These are phyloP conservation scores for Croton setiger DNA, from an alignment of 441 rosid genomes.

Conservation along the genomic window DNA sequence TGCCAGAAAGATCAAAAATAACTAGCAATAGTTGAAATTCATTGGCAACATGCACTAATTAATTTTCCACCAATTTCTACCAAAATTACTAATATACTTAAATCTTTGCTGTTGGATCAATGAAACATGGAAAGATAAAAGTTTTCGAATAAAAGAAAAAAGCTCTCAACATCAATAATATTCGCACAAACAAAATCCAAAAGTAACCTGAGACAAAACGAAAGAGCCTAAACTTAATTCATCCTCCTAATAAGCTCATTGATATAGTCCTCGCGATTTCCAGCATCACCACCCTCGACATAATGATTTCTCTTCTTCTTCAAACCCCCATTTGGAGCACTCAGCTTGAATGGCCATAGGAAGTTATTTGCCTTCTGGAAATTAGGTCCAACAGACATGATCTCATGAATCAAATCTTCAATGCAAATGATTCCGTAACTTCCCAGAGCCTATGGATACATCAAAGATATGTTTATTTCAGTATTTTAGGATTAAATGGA, in stretches of 20 bases:
- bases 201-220: background rate
- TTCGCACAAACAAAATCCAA: background rate
- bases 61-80: too few relatives aligned
- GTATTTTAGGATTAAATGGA: background rate
- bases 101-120: background rate
- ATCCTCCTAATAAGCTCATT: conserved; percentile 66
- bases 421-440: conserved; percentile 54
- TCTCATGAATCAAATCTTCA: conserved; percentile 71
- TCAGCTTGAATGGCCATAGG: conserved; percentile 75
- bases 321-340: conserved; percentile 68
- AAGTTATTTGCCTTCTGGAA: conserved; percentile 78
- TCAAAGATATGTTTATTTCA: background rate
- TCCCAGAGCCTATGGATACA: conserved; percentile 44
- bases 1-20: too few relatives aligned
- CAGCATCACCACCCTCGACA: conserved; percentile 81
- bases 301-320: conserved; percentile 77
- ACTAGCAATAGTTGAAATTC: too few relatives aligned
- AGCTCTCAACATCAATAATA: background rate
- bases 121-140: background rate
- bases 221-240: conserved; percentile 36
- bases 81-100: too few relatives aligned
- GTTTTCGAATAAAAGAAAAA: background rate
- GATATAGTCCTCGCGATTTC: conserved; percentile 67
- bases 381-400: conserved; percentile 71
- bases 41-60: too few relatives aligned